These are phyloP conservation scores for Epichloe typhina DNA, from an alignment of 2,329 filamentous ascomycete genomes.

Conservation along the genomic window DNA sequence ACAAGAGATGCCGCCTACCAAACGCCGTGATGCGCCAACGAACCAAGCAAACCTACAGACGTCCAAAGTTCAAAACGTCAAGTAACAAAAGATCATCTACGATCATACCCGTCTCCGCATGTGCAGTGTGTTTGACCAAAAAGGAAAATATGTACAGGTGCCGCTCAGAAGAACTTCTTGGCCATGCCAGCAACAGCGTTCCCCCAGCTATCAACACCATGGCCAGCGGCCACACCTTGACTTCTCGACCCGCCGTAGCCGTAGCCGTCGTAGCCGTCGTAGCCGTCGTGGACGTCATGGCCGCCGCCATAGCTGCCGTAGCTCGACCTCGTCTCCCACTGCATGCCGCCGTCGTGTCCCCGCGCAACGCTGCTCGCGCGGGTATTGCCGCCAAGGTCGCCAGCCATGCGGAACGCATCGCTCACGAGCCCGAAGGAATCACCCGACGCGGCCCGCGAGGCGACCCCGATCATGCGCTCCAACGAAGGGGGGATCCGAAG, in stretches of 20 bases:
- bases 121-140: no score
- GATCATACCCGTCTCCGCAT: no score
- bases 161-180: constrained; percentile 29
- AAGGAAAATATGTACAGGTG: not conserved
- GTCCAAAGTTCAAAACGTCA: no score
- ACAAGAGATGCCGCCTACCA: no score
- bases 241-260: constrained; percentile 12
- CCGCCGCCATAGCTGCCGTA: constrained; percentile 11
- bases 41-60: no score
- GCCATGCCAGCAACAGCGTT: constrained; percentile 25
- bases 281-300: not conserved
- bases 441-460: constrained; percentile 34
- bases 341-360: constrained; percentile 19
- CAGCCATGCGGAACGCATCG: constrained; percentile 42
- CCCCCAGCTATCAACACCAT: constrained; percentile 13
- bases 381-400: constrained; percentile 15
- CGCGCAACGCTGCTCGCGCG: constrained; percentile 18
- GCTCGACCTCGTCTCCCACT: constrained; percentile 23
- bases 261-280: constrained; percentile 11
- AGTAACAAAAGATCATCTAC: not conserved
- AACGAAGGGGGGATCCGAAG: constrained; percentile 57
- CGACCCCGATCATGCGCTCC: constrained; percentile 43
- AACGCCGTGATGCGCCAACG: no score
- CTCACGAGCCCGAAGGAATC: constrained; percentile 36
- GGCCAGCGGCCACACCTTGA: constrained; percentile 11